Evolutionary conservation across 2,329 filamentous ascomycete genomes (phyloP), one percentile per base, ranked within the genome.

Genomic region (Anthostomella pinea): DNA sequence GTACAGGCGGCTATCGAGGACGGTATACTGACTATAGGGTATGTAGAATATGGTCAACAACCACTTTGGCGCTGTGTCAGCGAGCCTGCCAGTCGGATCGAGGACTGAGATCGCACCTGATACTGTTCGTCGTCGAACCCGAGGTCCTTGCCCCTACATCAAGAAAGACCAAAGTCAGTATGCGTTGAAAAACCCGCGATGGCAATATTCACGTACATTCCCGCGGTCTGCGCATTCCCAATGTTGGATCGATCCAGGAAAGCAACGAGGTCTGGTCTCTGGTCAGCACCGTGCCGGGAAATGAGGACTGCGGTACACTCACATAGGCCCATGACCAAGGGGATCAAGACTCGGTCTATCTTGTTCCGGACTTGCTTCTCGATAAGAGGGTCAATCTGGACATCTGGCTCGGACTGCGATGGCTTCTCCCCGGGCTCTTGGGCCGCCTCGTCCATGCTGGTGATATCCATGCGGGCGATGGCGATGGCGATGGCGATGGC

Each of bases 21-120:
- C 8, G n/a, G 4, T 29, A 25, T 6, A 43, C 59, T 38, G 38
- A 65, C 62, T 67, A 37, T 67, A 68, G 0, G 64, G 63, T 26
- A 68, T 68, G 43, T 68, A 69, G 35, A 68, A 68, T 27, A 69
- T 67, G 15, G 64, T 68, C 21, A 69, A 54, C 16, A 68, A 53
- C 66, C 66, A 69, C 56, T 62, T 21, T 11, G 27, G n/a, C 10
- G 16, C 9, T 14, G 28, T 5, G 17, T 30, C 31, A 42, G 34
- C 16, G n/a, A 22, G 16, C 16, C 11, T 18, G 24, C 8, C 7
- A 36, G 50, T 33, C 49, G 33, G 20, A 30, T 29, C 6, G n/a
- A 19, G 16, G 8, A 15, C 23, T 15, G n/a, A 9, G 29, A 9
- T 43, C 39, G 32, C 31, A 63, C 61, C 53, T 66, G 59, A 41